Evolutionary conservation across 352 stramenopile species (phyloP), one percentile per base, ranked within the genome.

Genomic region (Achlya hypogyna): DNA sequence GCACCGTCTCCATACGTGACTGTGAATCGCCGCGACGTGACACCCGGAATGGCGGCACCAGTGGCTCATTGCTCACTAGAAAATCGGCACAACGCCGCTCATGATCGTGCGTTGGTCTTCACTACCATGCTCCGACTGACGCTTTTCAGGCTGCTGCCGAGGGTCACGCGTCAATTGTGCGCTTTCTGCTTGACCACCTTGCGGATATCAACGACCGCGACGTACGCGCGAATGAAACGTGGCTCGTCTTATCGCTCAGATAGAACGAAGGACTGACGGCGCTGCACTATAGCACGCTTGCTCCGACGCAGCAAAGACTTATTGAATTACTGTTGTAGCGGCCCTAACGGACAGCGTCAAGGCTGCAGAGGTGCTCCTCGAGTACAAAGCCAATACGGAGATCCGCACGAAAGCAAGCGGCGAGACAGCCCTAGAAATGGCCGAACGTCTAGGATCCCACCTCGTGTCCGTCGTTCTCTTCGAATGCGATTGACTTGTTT

Each of bases 181-280:
- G 78, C 63, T 25, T 92, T 9, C 66, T 92, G 23, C 73, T 92
- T 27, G 76, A 76, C 45, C 87, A 84, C 52, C 87, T 87, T 29
- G 81, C 81, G 4, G 88, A 89, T 62, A 80, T 92, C 53, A 80
- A 92, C 53, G 84, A 90, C 69, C 88, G 80, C 27, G 81, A 92
- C 69, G 84, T 92, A 69, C 63, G 77, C 75, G 25, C 40, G 0
- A n/a, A 14, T 22, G 12, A 18, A 6, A 29, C 20, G 5, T 60
- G 12, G 43, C 0, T 38, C 12, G 25, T 64, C 16, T 28, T 16
- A 51, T 29, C 3, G 18, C 23, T 23, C 2, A 8, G 3, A 12
- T 58, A 66, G 59, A 66, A 66, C 47, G 59, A 66, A 66, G 81
- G 81, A 31, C 87, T 81, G 81, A 88, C 76, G 20, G 84, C 84